These are phyloP conservation scores for Grigorovia transvaalensis DNA, from an alignment of 805 yeast genomes.

Conservation along the genomic window DNA sequence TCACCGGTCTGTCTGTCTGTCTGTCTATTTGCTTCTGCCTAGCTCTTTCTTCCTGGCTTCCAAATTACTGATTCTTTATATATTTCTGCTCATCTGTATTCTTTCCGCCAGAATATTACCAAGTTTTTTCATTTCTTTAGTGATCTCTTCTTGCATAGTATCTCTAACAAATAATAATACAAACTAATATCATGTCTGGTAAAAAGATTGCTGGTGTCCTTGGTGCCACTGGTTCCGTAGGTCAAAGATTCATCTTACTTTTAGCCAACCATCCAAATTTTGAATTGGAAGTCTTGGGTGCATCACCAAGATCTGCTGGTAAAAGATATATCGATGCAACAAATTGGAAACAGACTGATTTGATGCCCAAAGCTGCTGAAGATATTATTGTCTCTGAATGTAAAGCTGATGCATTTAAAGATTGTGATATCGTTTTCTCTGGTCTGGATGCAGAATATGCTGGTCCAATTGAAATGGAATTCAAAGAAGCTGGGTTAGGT, in stretches of 20 bases:
- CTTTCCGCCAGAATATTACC: no score
- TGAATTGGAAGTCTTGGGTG: slow-evolving; percentile 77
- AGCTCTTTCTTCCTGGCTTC: background rate
- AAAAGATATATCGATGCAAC: slow-evolving; percentile 76
- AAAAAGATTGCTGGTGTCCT: slow-evolving; percentile 65
- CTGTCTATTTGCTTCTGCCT: no score
- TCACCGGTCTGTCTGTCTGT: no score
- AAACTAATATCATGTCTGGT: slow-evolving; percentile 16
- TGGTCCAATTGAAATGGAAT: slow-evolving; percentile 81
- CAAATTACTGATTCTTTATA: background rate
- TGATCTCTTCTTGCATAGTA: background rate
- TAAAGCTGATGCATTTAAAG: slow-evolving; percentile 61
- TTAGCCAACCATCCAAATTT: slow-evolving; percentile 84
- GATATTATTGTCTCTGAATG: slow-evolving; percentile 67
- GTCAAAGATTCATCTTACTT: slow-evolving; percentile 85
- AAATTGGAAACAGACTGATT: slow-evolving; percentile 86
- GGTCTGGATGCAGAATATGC: slow-evolving; percentile 92
- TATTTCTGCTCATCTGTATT: background rate
- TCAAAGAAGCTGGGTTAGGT: slow-evolving; percentile 69
- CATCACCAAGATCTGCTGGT: slow-evolving; percentile 90
- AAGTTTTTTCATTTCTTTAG: background rate
- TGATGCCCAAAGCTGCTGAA: slow-evolving; percentile 61
- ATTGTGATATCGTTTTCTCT: slow-evolving; percentile 89
- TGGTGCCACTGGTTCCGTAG: slow-evolving; percentile 97
- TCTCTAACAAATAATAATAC: background rate